Evolutionary conservation across 2,329 filamentous ascomycete genomes (phyloP), one percentile per base, ranked within the genome.

Genomic region (Fusarium decemcellulare): DNA sequence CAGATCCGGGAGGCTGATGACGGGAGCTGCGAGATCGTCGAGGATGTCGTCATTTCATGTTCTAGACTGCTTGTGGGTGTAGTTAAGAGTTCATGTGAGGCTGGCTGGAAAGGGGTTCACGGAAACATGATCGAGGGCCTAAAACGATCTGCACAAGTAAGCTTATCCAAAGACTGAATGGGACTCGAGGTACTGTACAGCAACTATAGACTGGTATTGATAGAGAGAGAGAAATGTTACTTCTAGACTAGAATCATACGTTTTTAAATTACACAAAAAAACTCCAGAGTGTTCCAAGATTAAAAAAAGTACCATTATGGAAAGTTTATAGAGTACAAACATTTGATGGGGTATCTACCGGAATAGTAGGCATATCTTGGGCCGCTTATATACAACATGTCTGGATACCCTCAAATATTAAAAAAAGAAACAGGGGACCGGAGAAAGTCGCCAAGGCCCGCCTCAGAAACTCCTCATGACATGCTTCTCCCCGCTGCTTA

Each of bases 31-130:
- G 83, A 84, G 71, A 66, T 89, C 52, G 80, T 84, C 6, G 86
- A 89, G 76, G 82, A 85, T 14, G 79, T 85, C 18, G 72, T 78
- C n/a, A 85, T 89, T 64, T 80, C 75, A 44, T 87, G 85, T 73
- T 86, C 86, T 16, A 81, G 81, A 58, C 70, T 88, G 27, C 71
- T 89, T 56, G 65, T 87, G 7, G 79, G 82, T 2, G 77, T 86
- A 23, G 82, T 88, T 29, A 87, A 83, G 76, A 76, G 77, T 36
- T 82, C 86, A 54, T 87, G 86, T 54, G 86, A 88, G 68, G 74
- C 71, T 23, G 85, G 84, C 8, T 87, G 86, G 85, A 74, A 74
- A 60, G 78, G 77, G 27, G 86, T 88, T 23, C 87, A 88, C 63
- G 78, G 73, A n/a, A 84, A 82, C 75, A 82, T 88, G 77, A 58